Evolutionary conservation across 441 rosid genomes (phyloP).

Genomic region (Euphorbia celastroides): DNA sequence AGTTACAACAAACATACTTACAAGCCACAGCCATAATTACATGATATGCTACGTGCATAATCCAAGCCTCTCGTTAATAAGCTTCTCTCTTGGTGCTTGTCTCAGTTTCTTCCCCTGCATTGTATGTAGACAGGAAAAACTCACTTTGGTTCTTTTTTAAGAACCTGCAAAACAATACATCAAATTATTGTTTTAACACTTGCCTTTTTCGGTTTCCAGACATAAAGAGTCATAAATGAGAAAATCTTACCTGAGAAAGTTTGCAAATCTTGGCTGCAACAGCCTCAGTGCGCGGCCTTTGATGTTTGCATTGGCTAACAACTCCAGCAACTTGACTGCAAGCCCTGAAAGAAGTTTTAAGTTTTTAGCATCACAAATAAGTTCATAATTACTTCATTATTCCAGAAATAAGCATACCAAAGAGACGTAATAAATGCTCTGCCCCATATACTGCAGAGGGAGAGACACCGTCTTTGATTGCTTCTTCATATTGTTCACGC

Average conservation of each 20-base stretch:
- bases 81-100: slow-evolving; percentile 38
- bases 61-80: slow-evolving; percentile 15
- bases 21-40: not conserved
- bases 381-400: too few species aligned
- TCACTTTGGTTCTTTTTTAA: slow-evolving; percentile 57
- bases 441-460: slow-evolving; percentile 91
- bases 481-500: slow-evolving; percentile 64
- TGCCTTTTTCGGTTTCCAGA: not conserved
- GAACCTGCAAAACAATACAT: slow-evolving; percentile 41
- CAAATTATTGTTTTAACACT: not conserved
- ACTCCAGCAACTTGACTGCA: slow-evolving; percentile 84
- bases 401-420: slow-evolving; percentile 51
- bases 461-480: slow-evolving; percentile 40
- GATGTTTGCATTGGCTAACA: slow-evolving; percentile 47
- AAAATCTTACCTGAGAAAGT: slow-evolving; percentile 62
- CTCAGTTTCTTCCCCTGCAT: slow-evolving; percentile 42
- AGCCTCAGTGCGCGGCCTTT: slow-evolving; percentile 60
- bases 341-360: slow-evolving; percentile 15
- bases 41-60: slow-evolving; percentile 13
- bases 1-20: not conserved
- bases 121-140: slow-evolving; percentile 53
- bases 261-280: slow-evolving; percentile 52
- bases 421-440: slow-evolving; percentile 90
- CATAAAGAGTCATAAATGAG: slow-evolving; percentile 1
- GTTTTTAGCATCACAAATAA: too few species aligned